Conservation (phyloP, 805 yeast species). For the Isabelozyma heimii region DNA sequence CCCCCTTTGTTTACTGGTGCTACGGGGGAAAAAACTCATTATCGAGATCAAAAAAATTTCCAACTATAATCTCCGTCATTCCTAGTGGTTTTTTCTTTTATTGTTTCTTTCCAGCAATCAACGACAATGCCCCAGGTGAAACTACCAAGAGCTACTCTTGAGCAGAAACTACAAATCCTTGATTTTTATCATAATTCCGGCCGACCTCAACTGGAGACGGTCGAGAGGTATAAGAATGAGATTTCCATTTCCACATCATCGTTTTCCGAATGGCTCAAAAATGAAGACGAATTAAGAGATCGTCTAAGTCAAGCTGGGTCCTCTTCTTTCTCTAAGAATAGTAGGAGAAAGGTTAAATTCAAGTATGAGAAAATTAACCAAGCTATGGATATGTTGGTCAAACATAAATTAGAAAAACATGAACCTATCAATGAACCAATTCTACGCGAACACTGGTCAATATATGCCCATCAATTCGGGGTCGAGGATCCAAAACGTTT, state of each 20-base stretch:
- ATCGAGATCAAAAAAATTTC: background rate
- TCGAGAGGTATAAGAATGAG: conserved; percentile 47
- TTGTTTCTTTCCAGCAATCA: background rate
- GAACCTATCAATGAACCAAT: conserved; percentile 55
- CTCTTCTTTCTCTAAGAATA: conserved; percentile 24
- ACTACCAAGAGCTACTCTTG: conserved; percentile 54
- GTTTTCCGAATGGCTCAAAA: conserved; percentile 60
- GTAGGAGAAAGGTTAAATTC: conserved; percentile 47
- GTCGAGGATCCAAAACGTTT: conserved; percentile 60
- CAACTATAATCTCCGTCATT: background rate
- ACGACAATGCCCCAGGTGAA: conserved; percentile 13
- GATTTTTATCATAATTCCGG: conserved; percentile 48
- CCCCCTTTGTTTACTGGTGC: background rate
- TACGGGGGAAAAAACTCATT: background rate
- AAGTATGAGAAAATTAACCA: conserved; percentile 57
- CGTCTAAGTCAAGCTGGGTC: conserved; percentile 37
- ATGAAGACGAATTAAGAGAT: conserved; percentile 48
- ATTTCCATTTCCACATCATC: conserved; percentile 59
- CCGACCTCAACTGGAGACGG: conserved; percentile 57
- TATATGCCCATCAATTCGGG: conserved; percentile 53
- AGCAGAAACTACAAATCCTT: conserved; percentile 55
- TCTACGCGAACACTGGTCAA: conserved; percentile 54
- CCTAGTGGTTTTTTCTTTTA: background rate
- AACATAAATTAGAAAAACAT: conserved; percentile 38
- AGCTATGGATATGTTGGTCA: conserved; percentile 57